Percentiles rank a stretch among this genome's conserved stretches.
These are phyloP conservation scores for Lentinula aciculospora DNA, from an alignment of 768 basidiomycete species.

Conservation along the genomic window DNA sequence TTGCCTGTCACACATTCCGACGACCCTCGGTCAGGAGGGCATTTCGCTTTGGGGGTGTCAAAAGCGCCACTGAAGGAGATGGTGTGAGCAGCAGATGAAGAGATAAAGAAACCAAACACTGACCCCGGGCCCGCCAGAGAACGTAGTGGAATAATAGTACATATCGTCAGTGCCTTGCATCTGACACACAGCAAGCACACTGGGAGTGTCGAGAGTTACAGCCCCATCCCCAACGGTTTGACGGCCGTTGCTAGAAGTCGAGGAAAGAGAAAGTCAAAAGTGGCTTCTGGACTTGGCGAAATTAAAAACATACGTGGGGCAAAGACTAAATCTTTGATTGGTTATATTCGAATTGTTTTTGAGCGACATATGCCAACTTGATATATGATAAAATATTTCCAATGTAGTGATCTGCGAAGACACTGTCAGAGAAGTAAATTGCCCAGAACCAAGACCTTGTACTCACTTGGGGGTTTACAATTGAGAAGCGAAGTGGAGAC, in stretches of 20 bases:
- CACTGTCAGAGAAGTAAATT: background rate
- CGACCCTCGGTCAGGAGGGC: constrained; percentile 96
- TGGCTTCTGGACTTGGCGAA: background rate
- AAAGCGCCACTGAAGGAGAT: constrained; percentile 77
- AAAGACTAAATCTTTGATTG: constrained; percentile 83
- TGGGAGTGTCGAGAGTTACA: constrained; percentile 71
- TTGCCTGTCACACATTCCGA: constrained; percentile 93
- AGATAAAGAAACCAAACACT: constrained; percentile 19
- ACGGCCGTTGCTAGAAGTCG: constrained; percentile 77
- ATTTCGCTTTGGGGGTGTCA: constrained; percentile 88
- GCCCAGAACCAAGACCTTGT: background rate
- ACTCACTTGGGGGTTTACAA: constrained; percentile 2
- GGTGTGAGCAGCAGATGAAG: constrained; percentile 8
- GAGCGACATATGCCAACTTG: constrained; percentile 90
- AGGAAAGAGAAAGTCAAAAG: constrained; percentile 8
- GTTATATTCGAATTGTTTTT: constrained; percentile 61
- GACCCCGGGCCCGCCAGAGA: constrained; percentile 91
- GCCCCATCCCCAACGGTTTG: constrained; percentile 98
- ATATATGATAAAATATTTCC: constrained; percentile 15
- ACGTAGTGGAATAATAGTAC: constrained; percentile 91
- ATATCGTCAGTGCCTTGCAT: constrained; percentile 75
- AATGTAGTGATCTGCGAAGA: background rate
- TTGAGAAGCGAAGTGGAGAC: background rate
- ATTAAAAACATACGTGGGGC: constrained; percentile 74
- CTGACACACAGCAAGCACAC: constrained; percentile 82